phyloP scores from a whole-genome alignment of 805 yeast genomes.

The Candida mattraensis region DNA sequence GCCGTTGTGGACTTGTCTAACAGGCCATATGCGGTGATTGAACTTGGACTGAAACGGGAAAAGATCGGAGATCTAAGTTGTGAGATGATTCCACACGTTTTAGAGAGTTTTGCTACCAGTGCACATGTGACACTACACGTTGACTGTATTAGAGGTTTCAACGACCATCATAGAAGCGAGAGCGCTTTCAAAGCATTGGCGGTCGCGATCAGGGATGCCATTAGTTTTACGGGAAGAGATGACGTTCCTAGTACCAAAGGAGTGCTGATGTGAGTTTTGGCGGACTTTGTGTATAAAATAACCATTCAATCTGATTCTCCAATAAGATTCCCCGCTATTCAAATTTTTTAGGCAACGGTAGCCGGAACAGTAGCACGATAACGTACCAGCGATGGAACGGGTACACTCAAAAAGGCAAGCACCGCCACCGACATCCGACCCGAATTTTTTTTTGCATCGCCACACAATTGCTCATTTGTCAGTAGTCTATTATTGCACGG shows the following conservation, averaged over 20 bases:
- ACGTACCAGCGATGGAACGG: too few species aligned
- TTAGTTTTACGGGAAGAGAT: slow-evolving; percentile 74
- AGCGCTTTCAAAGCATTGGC: slow-evolving; percentile 96
- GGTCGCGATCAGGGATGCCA: slow-evolving; percentile 85
- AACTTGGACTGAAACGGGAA: slow-evolving; percentile 87
- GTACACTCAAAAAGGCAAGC: too few species aligned
- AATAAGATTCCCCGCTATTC: too few species aligned
- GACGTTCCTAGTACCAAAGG: slow-evolving; percentile 98
- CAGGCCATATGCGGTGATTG: slow-evolving; percentile 88
- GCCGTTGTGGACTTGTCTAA: slow-evolving; percentile 96
- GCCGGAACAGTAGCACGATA: too few species aligned
- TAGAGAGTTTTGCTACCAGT: slow-evolving; percentile 90
- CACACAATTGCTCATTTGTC: slow-evolving; percentile 10
- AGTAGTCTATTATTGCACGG: slow-evolving; percentile 8
- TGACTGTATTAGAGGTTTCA: slow-evolving; percentile 88
- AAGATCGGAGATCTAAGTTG: slow-evolving; percentile 88
- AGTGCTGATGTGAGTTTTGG: slow-evolving; percentile 59
- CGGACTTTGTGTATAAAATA: slow-evolving; percentile 4
- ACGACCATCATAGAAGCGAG: slow-evolving; percentile 96
- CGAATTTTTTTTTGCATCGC: slow-evolving; percentile 6
- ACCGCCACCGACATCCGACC: not conserved
- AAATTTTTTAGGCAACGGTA: too few species aligned
- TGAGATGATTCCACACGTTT: slow-evolving; percentile 98
- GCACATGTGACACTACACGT: slow-evolving; percentile 92
- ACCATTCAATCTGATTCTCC: too few species aligned